Percentiles rank a stretch among this genome's conserved stretches.
phyloP scores from a whole-genome alignment of 176 grass and related monocot genomes.

The Oryza glaberrima region DNA sequence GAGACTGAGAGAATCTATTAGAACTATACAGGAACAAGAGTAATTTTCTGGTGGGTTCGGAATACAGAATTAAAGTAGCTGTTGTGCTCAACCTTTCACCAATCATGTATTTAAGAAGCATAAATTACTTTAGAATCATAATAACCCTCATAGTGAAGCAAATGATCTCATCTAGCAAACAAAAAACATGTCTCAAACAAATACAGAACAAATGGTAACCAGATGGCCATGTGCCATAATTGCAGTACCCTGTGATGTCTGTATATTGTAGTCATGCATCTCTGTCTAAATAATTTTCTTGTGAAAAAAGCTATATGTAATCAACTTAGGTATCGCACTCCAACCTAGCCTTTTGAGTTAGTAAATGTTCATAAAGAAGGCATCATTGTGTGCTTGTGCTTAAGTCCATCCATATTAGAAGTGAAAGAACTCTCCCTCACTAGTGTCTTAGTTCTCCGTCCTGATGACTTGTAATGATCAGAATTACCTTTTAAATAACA shows the following conservation, averaged over 20 bases:
- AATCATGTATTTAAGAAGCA: slow-evolving; percentile 12
- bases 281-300: background rate
- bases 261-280: background rate
- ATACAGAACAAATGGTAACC: background rate
- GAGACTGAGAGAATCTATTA: background rate
- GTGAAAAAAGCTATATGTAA: background rate
- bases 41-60: too few species aligned
- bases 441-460: background rate
- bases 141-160: slow-evolving; percentile 4
- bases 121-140: background rate
- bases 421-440: background rate
- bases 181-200: background rate
- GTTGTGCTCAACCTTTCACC: background rate
- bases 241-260: background rate
- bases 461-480: background rate
- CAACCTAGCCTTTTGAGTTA: slow-evolving; percentile 16
- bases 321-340: background rate
- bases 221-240: background rate
- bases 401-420: background rate
- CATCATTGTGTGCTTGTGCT: background rate
- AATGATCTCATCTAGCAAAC: background rate
- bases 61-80: background rate
- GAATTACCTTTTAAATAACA: slow-evolving; percentile 7
- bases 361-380: background rate
- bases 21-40: background rate